Evolutionary conservation across 2,329 filamentous ascomycete species (phyloP), one percentile per base, ranked within the genome.

Genomic region (Penicillium frequentans): DNA sequence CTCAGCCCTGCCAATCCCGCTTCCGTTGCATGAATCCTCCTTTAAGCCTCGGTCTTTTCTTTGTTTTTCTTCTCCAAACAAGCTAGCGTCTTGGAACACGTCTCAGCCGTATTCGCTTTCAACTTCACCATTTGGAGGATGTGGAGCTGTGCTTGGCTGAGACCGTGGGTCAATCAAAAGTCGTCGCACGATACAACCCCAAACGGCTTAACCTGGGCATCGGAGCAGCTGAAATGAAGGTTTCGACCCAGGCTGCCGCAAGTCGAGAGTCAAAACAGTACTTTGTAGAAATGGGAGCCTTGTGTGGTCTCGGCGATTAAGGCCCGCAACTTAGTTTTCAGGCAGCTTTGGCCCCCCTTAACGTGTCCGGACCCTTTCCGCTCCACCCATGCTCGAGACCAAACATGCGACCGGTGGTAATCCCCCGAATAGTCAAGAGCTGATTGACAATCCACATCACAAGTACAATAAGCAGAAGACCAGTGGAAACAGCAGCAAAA

Each of bases 401-500:
- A 7, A 75, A 53, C 9, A 75, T 47, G 29, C 63, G 60, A 16
- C 74, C 75, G 3, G 64, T 67, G 16, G 65, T 49, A 3, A 74
- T 60, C 1, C 66, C 69, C 37, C 64, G 68, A 35, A 74, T 27
- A 0, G 75, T 76, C 19, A 75, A 67, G 3, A 66, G 31, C 11
- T 68, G 65, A 35, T 70, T 63, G 7, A 68, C 49, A 23, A 75
- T 54, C 54, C 71, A 73, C 19, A 76, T 68, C 1, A 74, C 50
- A 1, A 77, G 50, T 10, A 79, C 58, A 21, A 75, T 55, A 4
- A 76, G 48, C 8, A 73, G 54, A 35, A 79, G 60, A 3, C 64
- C 69, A 1, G 71, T 75, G 1, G 75, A 76, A 64, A 75, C 73
- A 2, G 78, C 70, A 14, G 64, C 58, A 51, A 77, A 78, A 4